These are phyloP conservation scores for Mycena filopes DNA, from an alignment of 768 basidiomycete genomes.

Conservation along the genomic window DNA sequence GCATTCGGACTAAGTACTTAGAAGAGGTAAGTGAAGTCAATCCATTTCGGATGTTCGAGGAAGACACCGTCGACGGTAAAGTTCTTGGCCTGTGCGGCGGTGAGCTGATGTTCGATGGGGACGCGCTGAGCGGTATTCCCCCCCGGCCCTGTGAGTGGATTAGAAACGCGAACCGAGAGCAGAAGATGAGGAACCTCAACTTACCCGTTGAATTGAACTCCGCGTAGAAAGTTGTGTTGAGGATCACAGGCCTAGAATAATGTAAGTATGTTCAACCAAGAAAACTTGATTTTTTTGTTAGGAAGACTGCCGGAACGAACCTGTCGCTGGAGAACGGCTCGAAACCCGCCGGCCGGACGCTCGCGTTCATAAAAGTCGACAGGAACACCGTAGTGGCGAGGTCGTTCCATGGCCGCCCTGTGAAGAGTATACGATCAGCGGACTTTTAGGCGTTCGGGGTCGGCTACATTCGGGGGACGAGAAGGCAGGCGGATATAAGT, in stretches of 20 bases:
- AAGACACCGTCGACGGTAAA: constrained; percentile 66
- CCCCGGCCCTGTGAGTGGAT: constrained; percentile 58
- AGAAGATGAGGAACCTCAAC: not conserved
- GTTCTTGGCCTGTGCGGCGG: constrained; percentile 42
- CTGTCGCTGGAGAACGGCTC: constrained; percentile 56
- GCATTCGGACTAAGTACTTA: too few relatives aligned
- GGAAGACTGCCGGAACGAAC: too few relatives aligned
- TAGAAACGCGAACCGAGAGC: not conserved
- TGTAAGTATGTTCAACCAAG: not conserved
- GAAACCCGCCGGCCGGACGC: constrained; percentile 62
- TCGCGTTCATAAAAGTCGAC: constrained; percentile 67
- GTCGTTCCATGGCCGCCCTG: constrained; percentile 71
- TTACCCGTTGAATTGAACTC: constrained; percentile 66
- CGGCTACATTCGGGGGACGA: too few relatives aligned
- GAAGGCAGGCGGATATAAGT: too few relatives aligned
- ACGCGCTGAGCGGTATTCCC: constrained; percentile 57
- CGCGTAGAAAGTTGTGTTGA: constrained; percentile 67
- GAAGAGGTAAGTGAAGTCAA: constrained; percentile 60
- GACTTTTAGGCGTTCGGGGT: too few relatives aligned
- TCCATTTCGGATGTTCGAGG: constrained; percentile 61
- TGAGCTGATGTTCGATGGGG: constrained; percentile 59
- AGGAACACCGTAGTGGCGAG: constrained; percentile 65
- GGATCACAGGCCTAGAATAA: constrained; percentile 51
- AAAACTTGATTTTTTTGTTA: not conserved
- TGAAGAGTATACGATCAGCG: not conserved